A percentile compares a stretch with the other conserved stretches of the same genome.
Evolutionary conservation across 495 filamentous ascomycete genomes (phyloP).

Genomic region (Aspergillus funiculosus): DNA sequence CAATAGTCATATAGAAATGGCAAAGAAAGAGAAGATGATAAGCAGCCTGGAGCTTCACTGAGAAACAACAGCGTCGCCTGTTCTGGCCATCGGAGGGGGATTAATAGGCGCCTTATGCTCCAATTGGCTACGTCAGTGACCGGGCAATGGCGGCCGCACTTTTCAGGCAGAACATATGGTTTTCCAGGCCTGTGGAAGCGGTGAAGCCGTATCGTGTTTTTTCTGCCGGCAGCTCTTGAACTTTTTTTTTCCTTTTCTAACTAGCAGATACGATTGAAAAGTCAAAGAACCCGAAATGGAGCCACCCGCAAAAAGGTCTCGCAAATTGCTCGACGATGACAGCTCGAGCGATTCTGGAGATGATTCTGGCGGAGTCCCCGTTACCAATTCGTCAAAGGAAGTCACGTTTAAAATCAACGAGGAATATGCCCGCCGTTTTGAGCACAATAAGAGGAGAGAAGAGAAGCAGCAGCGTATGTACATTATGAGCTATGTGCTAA

Average conservation of each 20-base stretch:
- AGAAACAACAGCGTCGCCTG: constrained; percentile 17
- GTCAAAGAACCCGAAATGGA: constrained; percentile 28
- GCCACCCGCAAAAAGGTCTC: constrained; percentile 43
- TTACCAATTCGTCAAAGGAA: constrained; percentile 28
- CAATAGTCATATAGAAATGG: constrained; percentile 9
- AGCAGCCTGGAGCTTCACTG: constrained; percentile 19
- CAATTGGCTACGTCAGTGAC: constrained; percentile 44
- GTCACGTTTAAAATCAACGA: constrained; percentile 74
- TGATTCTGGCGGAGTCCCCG: constrained; percentile 43
- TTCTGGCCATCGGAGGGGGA: constrained; percentile 15
- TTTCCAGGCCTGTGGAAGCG: constrained; percentile 5
- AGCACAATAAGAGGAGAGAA: constrained; percentile 94
- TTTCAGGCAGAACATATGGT: constrained; percentile 15
- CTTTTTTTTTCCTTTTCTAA: constrained; percentile 35
- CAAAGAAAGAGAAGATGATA: constrained; percentile 10
- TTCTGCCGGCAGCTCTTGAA: constrained; percentile 17
- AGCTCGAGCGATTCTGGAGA: constrained; percentile 53
- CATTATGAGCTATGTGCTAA: too few relatives aligned
- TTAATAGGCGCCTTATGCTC: constrained; percentile 20
- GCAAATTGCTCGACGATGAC: constrained; percentile 44
- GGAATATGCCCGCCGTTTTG: constrained; percentile 83
- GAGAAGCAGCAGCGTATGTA: constrained; percentile 72
- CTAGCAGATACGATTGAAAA: not conserved
- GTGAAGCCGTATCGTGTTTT: constrained; percentile 19
- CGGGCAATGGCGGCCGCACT: constrained; percentile 13